Conservation (phyloP, 2,329 filamentous ascomycete species). For the Stachybotrys echinatus region DNA sequence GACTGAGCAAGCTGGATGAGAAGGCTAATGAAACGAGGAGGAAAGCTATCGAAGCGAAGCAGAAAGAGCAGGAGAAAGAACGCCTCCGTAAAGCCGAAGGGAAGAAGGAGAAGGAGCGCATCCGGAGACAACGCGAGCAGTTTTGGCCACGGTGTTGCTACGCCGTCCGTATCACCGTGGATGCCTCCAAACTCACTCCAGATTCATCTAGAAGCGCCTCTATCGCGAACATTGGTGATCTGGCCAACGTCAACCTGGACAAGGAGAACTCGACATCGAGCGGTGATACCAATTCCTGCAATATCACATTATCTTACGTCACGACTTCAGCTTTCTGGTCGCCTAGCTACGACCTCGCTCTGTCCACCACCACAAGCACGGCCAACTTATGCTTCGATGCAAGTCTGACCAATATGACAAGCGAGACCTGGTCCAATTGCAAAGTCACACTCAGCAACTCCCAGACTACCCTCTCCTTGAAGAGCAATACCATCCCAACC, state of each 20-base stretch:
- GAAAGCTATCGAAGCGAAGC: background rate
- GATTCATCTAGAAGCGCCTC: background rate
- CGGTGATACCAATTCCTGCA: background rate
- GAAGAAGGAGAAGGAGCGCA: constrained; percentile 14
- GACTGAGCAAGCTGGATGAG: background rate
- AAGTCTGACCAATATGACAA: background rate
- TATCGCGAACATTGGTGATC: background rate
- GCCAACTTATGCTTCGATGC: background rate
- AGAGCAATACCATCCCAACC: background rate
- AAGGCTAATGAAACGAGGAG: background rate
- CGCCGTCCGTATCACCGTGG: constrained; percentile 41
- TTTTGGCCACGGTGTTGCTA: constrained; percentile 47
- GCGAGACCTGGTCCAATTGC: background rate
- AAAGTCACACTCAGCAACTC: background rate
- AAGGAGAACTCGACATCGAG: background rate
- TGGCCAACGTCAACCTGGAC: background rate
- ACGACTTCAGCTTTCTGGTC: background rate
- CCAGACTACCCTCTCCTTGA: background rate
- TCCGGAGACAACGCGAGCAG: constrained; percentile 34
- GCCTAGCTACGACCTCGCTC: background rate
- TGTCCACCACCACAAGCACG: background rate
- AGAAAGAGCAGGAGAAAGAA: background rate
- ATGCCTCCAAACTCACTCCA: constrained; percentile 35
- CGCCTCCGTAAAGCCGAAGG: background rate
- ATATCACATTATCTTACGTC: background rate